Base-by-base conservation (phyloP, 1,139 yeast species). In the Blastobotrys elegans region DNA sequence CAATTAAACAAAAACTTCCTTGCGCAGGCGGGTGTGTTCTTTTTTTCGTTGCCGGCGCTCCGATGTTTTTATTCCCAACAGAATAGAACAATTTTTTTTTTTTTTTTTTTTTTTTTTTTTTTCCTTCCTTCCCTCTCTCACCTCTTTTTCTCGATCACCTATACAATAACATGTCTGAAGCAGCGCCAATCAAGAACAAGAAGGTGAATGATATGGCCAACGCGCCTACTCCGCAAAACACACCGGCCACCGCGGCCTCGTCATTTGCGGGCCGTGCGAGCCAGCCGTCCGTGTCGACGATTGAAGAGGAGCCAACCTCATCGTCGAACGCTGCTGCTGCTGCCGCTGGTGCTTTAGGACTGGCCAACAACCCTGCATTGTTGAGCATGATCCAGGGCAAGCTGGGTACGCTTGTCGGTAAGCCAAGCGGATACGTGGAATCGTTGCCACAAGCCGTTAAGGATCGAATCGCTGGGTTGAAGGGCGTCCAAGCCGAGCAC, bases 141-240 rank as follows among this genome's bases (percentile, higher is more conserved):
- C 24, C 24, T 37, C 21, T 36, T 16, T 38, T 38, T 38, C 26
- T 27, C 10, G 4, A 11, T 5, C 16, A 7, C 13, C 4, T 14
- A 29, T 8, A 29, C 3, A 40, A 40, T 3, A 40, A 40, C 11
- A 40, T 22, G 29, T 31, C 29, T 5, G 29, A 24, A 32, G 73
- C 83, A 51, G 87, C 78, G 68, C 87, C 86, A 44, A 82, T 81
- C 65, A 79, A 79, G 70, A 68, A 60, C 61, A 65, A 75, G 71
- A 68, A 81, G 63, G 70, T 79, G 57, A 83, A 84, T 63, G 88
- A 86, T 65, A 80, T 89, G 58, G 84, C 95, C 57, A 82, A 84
- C 64, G 98, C 98, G 4, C 98, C 99, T 44, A 92, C 99, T 2
- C 99, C 99, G 11, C 98, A 94, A 66, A 92, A 92, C 74, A 92